Base-by-base conservation (phyloP, 768 basidiomycete genomes). In the Amanita rubescens region DNA sequence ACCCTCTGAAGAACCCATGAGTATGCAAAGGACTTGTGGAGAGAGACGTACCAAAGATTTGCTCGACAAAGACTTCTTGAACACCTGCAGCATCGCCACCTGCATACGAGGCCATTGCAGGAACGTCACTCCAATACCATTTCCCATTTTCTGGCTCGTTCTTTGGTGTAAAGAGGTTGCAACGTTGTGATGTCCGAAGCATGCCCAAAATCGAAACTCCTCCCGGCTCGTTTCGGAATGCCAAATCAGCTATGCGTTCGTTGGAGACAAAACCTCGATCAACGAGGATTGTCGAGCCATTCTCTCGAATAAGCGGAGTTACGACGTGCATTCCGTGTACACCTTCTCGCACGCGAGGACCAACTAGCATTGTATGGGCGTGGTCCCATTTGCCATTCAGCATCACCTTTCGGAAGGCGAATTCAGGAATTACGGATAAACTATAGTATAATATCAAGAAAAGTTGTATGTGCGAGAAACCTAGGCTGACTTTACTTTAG, bases 81-180 rank as follows among this genome's bases (percentile, higher is more conserved):
- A 95, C 85, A 39, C 77, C 73, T 17, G 78, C 80, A 5, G 70
- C 64, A 53, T 83, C 79, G 1, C 90, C 92, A 14, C 92, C 93
- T 15, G 82, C 84, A 58, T 76, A 77, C 47, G 84, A 75, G 6
- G 86, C 82, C 84, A 99, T 92, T 22, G 81, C 78, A 15, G 80
- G 76, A 5, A 93, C 76, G 64, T 98, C 92, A 17, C 81, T 80
- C 89, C 93, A 99, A 62, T 90, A 92, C 94, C 95, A 99, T 65
- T 84, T 79, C 10, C 87, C 85, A 49, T 80, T 76, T 43, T 78
- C 77, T 0, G 89, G 86, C 39, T 81, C 76, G 65, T 99, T 99
- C 49, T 91, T 85, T 15, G 94, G 94, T 2, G 92, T 94, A 66
- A 95, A 99, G 5, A 63, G 64, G 62, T 91, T 90, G 49, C 85